Evolutionary conservation across 2,329 filamentous ascomycete species (phyloP).

Genomic region (Ceratocystiopsis minuta): DNA sequence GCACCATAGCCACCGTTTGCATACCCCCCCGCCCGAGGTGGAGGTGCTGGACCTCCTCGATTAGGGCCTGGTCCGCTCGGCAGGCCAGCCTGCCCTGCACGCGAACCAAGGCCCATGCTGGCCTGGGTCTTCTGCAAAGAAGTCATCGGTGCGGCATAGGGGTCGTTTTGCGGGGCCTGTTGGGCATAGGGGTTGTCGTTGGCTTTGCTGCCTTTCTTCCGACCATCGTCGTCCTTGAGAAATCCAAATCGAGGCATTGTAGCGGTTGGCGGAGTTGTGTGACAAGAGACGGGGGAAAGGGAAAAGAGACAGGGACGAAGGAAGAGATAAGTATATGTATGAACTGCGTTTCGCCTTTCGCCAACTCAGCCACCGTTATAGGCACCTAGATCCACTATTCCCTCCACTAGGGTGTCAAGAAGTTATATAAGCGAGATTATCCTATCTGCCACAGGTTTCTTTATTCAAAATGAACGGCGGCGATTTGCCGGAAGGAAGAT

Average conservation of each 20-base stretch:
- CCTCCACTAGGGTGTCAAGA: too few species aligned
- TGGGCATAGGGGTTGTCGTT: slow-evolving; percentile 40
- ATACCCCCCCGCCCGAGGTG: slow-evolving; percentile 16
- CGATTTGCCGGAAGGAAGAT: too few species aligned
- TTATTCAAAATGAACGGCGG: too few species aligned
- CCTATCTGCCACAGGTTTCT: too few species aligned
- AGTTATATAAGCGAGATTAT: too few species aligned
- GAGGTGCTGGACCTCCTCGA: slow-evolving; percentile 15
- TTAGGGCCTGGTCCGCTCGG: slow-evolving; percentile 20
- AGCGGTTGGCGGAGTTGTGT: too few species aligned
- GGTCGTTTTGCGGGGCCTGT: slow-evolving; percentile 25
- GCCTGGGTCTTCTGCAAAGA: slow-evolving; percentile 24
- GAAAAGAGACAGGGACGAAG: too few species aligned
- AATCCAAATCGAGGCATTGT: slow-evolving; percentile 44
- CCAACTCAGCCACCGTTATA: too few species aligned
- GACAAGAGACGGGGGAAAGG: too few species aligned
- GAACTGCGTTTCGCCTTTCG: too few species aligned
- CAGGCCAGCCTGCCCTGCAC: slow-evolving; percentile 15
- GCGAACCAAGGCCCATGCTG: slow-evolving; percentile 3
- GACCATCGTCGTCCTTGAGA: slow-evolving; percentile 28
- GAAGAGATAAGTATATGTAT: too few species aligned
- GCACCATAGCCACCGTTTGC: slow-evolving; percentile 26
- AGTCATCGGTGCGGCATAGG: slow-evolving; percentile 33
- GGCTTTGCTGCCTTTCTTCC: slow-evolving; percentile 31
- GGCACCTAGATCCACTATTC: too few species aligned